phyloP scores from a whole-genome alignment of 148 eudicot genomes.

The Rhododendron molle region DNA sequence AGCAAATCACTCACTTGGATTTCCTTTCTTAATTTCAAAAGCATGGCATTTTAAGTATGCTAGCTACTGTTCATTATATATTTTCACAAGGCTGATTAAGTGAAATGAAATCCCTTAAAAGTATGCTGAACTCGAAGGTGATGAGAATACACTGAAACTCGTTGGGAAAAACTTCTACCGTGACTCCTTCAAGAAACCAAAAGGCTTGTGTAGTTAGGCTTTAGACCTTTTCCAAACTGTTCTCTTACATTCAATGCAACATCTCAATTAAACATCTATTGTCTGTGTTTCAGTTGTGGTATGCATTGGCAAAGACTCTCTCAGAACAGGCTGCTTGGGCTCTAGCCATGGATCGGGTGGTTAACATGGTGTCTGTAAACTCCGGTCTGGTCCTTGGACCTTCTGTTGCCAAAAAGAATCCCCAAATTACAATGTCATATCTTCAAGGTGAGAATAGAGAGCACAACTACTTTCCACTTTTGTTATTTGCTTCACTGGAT shows the following conservation, averaged over 20 bases:
- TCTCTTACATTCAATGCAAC: background rate
- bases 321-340: conserved; percentile 43
- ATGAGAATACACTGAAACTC: background rate
- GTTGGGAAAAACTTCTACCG: background rate
- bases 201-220: background rate
- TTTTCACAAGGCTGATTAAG: background rate
- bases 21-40: background rate
- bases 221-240: background rate
- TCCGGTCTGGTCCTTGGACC: conserved; percentile 33
- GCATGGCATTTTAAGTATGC: background rate
- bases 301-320: conserved; percentile 35
- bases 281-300: conserved; percentile 21
- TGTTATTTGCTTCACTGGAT: background rate
- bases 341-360: conserved; percentile 38
- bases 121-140: background rate
- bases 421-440: conserved; percentile 31
- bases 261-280: background rate
- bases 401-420: conserved; percentile 23
- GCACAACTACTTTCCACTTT: background rate
- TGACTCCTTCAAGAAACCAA: background rate
- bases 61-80: background rate
- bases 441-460: conserved; percentile 19
- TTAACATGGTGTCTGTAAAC: conserved; percentile 34
- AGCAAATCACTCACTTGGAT: background rate
- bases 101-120: background rate